phyloP scores from a whole-genome alignment of 345 rosid species.

The Psidium friedrichsthalianum region DNA sequence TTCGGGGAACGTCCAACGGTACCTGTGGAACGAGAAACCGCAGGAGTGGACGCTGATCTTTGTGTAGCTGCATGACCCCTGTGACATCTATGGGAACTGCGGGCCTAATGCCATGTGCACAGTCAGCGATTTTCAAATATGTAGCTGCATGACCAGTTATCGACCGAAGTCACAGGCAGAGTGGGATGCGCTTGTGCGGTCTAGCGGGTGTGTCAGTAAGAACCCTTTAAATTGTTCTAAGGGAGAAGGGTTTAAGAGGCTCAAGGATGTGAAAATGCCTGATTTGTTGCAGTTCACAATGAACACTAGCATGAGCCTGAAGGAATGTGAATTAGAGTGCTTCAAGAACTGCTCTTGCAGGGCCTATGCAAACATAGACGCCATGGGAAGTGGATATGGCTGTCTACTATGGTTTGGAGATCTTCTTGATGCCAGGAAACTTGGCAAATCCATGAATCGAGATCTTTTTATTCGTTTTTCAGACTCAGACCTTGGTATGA shows the following conservation, averaged over 20 bases:
- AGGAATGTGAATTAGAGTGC: background rate
- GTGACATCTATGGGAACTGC: background rate
- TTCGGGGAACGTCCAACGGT: background rate
- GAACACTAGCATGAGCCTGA: background rate
- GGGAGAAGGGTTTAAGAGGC: conserved; percentile 5
- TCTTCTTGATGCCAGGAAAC: background rate
- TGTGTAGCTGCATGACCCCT: background rate
- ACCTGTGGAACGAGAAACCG: background rate
- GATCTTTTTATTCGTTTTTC: background rate
- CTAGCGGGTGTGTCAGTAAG: conserved; percentile 19
- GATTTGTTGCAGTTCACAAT: background rate
- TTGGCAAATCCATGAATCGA: background rate
- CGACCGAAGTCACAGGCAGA: conserved; percentile 4
- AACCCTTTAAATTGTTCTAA: background rate
- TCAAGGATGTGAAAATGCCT: conserved; percentile 7
- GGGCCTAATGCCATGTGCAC: conserved; percentile 5
- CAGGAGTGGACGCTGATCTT: background rate
- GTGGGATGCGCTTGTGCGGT: conserved; percentile 8
- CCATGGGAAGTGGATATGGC: background rate
- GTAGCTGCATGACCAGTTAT: conserved; percentile 16
- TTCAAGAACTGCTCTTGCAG: background rate
- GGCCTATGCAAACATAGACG: background rate
- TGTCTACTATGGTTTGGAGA: background rate
- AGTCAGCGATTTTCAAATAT: background rate
- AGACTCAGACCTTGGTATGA: background rate